Evolutionary conservation across 2,329 filamentous ascomycete genomes (phyloP), one percentile per base, ranked within the genome.

Genomic region (Ophiocordyceps camponoti-floridani): DNA sequence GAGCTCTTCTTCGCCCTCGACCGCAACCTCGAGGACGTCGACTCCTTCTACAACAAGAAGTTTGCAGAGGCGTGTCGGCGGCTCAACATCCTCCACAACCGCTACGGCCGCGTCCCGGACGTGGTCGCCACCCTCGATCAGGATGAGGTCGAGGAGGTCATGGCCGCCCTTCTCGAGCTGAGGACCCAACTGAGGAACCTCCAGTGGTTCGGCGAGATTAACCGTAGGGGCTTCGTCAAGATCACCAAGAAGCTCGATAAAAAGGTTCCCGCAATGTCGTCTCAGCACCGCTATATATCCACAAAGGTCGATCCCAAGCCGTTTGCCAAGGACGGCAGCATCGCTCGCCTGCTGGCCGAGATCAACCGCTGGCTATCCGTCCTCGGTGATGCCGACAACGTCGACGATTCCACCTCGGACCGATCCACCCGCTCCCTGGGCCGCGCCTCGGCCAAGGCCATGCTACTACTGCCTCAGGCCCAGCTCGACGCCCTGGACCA

Each of bases 181-280:
- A 77, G 91, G 46, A 82, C 80, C 44, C 84, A 93, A 58, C 65
- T 96, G 52, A 76, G 91, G 47, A 96, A 96, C 56, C 69, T 98
- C 44, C 84, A 94, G 61, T 96, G 88, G 88, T 98, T 96, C 59
- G 89, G 88, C 43, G 89, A 96, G 64, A 89, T 96, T 56, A 98
- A 98, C 61, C 77, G 88, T 44, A 75, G 85, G 50, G 91, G 91
- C 2, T 98, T 98, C 56, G 77, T 93, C 60, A 98, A 98, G 67
- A 98, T 98, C 61, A 94, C 91, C 44, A 98, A 98, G 69, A 98
- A 98, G 64, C 69, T 95, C 41, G 91, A 98, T 64, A 98, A 98
- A 67, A 95, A 94, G 65, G 76, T 95, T 3, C 73, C 82, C 1
- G 73, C 76, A 41, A 76, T 79, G 4, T 74, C 79, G 43, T 81